Conservation (phyloP, 1,139 yeast genomes). For the Magnusiomyces magnusii region DNA sequence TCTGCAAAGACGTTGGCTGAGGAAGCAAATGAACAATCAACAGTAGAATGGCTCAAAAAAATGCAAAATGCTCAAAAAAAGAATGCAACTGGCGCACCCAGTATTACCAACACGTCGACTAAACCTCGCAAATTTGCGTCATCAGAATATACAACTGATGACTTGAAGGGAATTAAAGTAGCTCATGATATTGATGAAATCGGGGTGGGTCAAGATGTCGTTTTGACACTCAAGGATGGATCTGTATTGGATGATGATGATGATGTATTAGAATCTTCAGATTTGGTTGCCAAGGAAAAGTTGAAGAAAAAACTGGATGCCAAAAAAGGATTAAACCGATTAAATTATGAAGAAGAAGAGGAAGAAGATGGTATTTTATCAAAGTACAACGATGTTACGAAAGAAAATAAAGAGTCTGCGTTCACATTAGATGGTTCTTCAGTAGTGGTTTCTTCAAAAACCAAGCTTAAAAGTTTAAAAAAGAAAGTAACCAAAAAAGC, state of each 20-base stretch:
- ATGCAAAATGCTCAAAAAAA: conserved; percentile 15
- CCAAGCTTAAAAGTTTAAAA: background rate
- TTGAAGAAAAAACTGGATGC: conserved; percentile 30
- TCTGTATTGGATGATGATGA: conserved; percentile 43
- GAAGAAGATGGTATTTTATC: conserved; percentile 19
- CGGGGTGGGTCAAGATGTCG: conserved; percentile 40
- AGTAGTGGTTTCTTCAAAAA: conserved; percentile 5
- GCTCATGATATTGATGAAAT: conserved; percentile 42
- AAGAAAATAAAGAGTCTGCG: conserved; percentile 19
- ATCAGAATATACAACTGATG: conserved; percentile 23
- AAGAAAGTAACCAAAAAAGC: background rate
- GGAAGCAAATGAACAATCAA: conserved; percentile 17
- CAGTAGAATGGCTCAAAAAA: conserved; percentile 22
- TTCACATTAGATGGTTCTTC: conserved; percentile 27
- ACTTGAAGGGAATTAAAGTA: conserved; percentile 39
- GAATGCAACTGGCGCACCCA: conserved; percentile 14
- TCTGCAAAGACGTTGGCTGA: conserved; percentile 29
- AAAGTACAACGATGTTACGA: conserved; percentile 25
- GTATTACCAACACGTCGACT: background rate
- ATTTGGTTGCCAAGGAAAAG: conserved; percentile 34
- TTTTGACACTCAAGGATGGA: conserved; percentile 60
- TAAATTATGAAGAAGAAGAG: conserved; percentile 25
- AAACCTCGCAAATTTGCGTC: background rate
- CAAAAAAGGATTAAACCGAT: conserved; percentile 26
- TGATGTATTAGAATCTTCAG: conserved; percentile 43